Evolutionary conservation across 2,329 filamentous ascomycete genomes (phyloP).

Genomic region (Colletotrichum plurivorum): DNA sequence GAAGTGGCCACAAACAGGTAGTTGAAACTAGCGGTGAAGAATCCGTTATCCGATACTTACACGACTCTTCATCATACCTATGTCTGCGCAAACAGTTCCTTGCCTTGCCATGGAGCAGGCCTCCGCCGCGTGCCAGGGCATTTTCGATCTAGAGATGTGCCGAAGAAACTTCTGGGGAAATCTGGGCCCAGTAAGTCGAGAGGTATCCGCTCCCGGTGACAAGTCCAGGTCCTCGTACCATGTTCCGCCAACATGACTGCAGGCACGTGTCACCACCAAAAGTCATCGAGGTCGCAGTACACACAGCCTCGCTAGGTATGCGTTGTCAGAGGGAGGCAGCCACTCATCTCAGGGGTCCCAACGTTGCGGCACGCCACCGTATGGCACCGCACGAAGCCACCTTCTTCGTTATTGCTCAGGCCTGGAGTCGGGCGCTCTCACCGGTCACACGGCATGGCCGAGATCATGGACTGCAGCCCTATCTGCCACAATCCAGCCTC

Average conservation of each 20-base stretch:
- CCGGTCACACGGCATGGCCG: constrained; percentile 21
- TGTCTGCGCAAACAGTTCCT: background rate
- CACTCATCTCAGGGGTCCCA: constrained; percentile 2
- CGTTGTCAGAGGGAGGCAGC: constrained; percentile 13
- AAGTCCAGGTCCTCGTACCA: background rate
- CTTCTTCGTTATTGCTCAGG: constrained; percentile 7
- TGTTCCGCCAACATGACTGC: constrained; percentile 12
- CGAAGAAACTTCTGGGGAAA: constrained; percentile 7
- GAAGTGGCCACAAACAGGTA: constrained; percentile 21
- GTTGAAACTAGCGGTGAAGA: constrained; percentile 35
- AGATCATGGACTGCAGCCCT: constrained; percentile 36
- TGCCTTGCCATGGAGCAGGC: constrained; percentile 1
- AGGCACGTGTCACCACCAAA: constrained; percentile 1
- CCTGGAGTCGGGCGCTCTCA: background rate
- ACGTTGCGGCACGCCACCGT: constrained; percentile 1
- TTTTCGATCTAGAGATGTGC: constrained; percentile 1
- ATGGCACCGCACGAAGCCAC: constrained; percentile 3
- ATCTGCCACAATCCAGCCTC: constrained; percentile 21
- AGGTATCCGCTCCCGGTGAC: background rate
- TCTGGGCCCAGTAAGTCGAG: background rate
- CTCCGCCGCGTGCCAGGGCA: background rate
- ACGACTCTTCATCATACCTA: constrained; percentile 23
- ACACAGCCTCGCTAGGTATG: constrained; percentile 12
- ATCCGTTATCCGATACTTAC: constrained; percentile 6
- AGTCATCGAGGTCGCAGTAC: constrained; percentile 10